Conservation (phyloP, 805 yeast species). For the Isabelozyma gotoi region DNA sequence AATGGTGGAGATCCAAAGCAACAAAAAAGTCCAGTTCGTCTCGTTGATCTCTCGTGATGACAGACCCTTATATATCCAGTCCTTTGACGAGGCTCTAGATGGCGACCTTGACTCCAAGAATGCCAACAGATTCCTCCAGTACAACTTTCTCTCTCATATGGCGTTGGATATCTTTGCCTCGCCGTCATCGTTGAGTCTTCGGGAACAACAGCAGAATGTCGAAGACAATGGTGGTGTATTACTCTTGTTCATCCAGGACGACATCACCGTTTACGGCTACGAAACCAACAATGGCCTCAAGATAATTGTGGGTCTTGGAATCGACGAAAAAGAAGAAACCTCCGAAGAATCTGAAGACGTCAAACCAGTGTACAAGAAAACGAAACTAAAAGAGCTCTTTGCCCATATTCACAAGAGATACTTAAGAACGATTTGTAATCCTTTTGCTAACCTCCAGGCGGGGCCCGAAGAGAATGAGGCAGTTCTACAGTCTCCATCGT, state of each 20-base stretch:
- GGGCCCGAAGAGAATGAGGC: constrained; percentile 15
- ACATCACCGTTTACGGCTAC: constrained; percentile 63
- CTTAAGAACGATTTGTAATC: constrained; percentile 58
- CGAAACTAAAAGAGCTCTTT: constrained; percentile 18
- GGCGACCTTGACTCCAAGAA: constrained; percentile 12
- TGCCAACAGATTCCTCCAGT: constrained; percentile 52
- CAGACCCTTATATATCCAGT: constrained; percentile 60
- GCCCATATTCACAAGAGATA: constrained; percentile 52
- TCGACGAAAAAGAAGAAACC: background rate
- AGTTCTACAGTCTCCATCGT: constrained; percentile 25
- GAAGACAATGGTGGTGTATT: constrained; percentile 24
- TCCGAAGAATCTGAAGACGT: constrained; percentile 30
- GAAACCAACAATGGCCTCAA: constrained; percentile 70
- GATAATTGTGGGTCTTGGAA: constrained; percentile 53
- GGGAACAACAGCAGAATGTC: constrained; percentile 34
- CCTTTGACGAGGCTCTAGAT: constrained; percentile 34
- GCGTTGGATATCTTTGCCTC: constrained; percentile 68
- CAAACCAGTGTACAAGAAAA: constrained; percentile 3
- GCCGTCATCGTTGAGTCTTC: constrained; percentile 39
- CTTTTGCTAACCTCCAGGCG: constrained; percentile 41
- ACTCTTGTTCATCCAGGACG: constrained; percentile 65
- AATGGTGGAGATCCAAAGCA: background rate
- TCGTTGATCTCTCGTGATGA: constrained; percentile 59
- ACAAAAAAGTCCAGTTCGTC: constrained; percentile 45
- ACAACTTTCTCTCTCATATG: constrained; percentile 74